phyloP scores from a whole-genome alignment of 2,329 filamentous ascomycete species.

The Daldinia eschscholtzii region DNA sequence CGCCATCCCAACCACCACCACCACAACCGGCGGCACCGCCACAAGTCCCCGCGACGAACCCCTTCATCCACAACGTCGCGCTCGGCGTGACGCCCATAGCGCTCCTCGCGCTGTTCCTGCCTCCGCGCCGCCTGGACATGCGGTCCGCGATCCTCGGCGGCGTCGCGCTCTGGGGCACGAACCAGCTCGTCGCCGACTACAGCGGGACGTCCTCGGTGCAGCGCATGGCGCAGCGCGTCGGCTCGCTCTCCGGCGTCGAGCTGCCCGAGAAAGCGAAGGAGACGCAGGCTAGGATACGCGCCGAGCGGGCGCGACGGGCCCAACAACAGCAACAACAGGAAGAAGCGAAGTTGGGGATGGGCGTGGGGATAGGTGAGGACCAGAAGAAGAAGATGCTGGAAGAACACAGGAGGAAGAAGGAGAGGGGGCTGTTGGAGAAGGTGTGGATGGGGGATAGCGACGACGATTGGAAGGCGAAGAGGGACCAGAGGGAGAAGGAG shows the following conservation, averaged over 20 bases:
- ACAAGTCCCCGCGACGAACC: slow-evolving; percentile 46
- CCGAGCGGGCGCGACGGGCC: slow-evolving; percentile 54
- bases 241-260: slow-evolving; percentile 62
- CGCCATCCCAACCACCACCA: slow-evolving; percentile 15
- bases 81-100: slow-evolving; percentile 62
- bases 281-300: slow-evolving; percentile 61
- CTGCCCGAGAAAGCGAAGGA: slow-evolving; percentile 69
- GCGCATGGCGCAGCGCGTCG: slow-evolving; percentile 61
- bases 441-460: slow-evolving; percentile 71
- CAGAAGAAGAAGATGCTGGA: slow-evolving; percentile 49
- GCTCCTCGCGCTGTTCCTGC: slow-evolving; percentile 63
- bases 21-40: neutral
- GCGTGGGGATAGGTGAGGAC: slow-evolving; percentile 26
- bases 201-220: slow-evolving; percentile 65
- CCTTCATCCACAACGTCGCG: slow-evolving; percentile 61
- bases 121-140: slow-evolving; percentile 65
- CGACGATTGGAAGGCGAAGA: slow-evolving; percentile 67
- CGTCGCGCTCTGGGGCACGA: slow-evolving; percentile 65
- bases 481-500: slow-evolving; percentile 64
- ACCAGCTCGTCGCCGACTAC: slow-evolving; percentile 69
- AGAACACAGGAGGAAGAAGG: slow-evolving; percentile 22
- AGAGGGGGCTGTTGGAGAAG: slow-evolving; percentile 56
- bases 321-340: too few relatives aligned
- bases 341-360: too few relatives aligned
- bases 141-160: slow-evolving; percentile 64